Evolutionary conservation across 1,139 yeast species (phyloP).

Genomic region (Hanseniaspora gamundiae): DNA sequence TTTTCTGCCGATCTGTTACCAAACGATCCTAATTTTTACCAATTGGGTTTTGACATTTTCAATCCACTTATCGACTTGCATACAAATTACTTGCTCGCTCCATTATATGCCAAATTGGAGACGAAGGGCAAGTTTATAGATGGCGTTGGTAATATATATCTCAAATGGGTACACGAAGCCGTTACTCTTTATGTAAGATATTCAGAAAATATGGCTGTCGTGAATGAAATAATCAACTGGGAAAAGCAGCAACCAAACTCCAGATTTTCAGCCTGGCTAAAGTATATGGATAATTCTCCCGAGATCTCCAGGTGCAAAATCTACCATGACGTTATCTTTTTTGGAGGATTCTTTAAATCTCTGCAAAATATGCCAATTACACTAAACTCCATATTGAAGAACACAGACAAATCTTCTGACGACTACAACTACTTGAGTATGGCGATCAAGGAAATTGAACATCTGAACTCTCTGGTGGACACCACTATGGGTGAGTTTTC

Average conservation of each 20-base stretch:
- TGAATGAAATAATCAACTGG: slow-evolving; percentile 42
- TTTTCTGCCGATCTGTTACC: slow-evolving; percentile 33
- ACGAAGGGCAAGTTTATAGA: slow-evolving; percentile 57
- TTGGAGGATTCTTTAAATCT: slow-evolving; percentile 67
- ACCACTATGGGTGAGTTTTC: slow-evolving; percentile 44
- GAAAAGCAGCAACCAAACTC: slow-evolving; percentile 35
- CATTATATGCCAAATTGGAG: slow-evolving; percentile 36
- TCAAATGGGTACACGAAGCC: slow-evolving; percentile 55
- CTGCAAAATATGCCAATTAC: slow-evolving; percentile 62
- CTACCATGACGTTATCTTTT: slow-evolving; percentile 48
- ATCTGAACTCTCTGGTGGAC: slow-evolving; percentile 38
- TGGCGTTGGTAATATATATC: slow-evolving; percentile 52
- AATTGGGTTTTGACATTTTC: slow-evolving; percentile 51
- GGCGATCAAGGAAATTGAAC: slow-evolving; percentile 40
- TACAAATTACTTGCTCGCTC: slow-evolving; percentile 42
- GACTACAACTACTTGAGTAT: slow-evolving; percentile 44
- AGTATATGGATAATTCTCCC: slow-evolving; percentile 33
- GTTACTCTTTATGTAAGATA: slow-evolving; percentile 44
- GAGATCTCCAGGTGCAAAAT: slow-evolving; percentile 31
- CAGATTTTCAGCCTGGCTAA: slow-evolving; percentile 39
- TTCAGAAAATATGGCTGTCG: slow-evolving; percentile 40
- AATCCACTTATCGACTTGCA: slow-evolving; percentile 51
- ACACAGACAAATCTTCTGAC: slow-evolving; percentile 38
- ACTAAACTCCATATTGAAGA: slow-evolving; percentile 42
- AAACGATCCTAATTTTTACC: slow-evolving; percentile 42